Conservation (phyloP, 75 land plant genomes). For the Sequoiadendron giganteum region DNA sequence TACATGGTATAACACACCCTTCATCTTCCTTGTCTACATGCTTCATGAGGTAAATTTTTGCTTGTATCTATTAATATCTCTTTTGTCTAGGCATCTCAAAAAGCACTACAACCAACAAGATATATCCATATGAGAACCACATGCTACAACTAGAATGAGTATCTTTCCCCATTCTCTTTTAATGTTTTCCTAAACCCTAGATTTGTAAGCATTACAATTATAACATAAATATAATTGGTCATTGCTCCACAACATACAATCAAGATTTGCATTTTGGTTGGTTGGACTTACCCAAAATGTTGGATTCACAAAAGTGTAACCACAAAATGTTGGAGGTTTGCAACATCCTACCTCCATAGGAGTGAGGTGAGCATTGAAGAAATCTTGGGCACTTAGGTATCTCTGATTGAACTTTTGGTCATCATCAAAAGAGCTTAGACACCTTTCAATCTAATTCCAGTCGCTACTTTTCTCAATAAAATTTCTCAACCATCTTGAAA, state of each 20-base stretch:
- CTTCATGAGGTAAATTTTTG: constrained; percentile 24
- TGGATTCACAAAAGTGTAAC: constrained; percentile 57
- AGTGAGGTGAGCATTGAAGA: constrained; percentile 45
- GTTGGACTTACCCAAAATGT: constrained; percentile 65
- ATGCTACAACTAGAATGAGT: constrained; percentile 52
- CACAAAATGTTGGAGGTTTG: constrained; percentile 78
- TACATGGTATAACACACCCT: constrained; percentile 75
- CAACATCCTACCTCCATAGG: constrained; percentile 92
- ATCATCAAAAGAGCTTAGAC: constrained; percentile 35
- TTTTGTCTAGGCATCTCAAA: constrained; percentile 59
- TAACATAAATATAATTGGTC: constrained; percentile 67
- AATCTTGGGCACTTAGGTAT: constrained; percentile 38
- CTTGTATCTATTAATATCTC: constrained; percentile 58
- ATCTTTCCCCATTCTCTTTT: constrained; percentile 60
- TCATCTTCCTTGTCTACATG: neutral
- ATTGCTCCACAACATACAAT: constrained; percentile 84
- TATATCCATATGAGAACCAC: constrained; percentile 68
- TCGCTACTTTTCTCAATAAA: constrained; percentile 33
- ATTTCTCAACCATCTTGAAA: constrained; percentile 63
- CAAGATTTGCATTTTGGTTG: constrained; percentile 44
- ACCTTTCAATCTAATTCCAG: constrained; percentile 65
- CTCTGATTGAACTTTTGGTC: constrained; percentile 37
- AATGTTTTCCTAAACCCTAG: constrained; percentile 68
- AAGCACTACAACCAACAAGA: constrained; percentile 70
- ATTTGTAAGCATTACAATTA: constrained; percentile 74